These are phyloP conservation scores for Chondrus crispus DNA, from an alignment of 23 red algal genomes.

Conservation along the genomic window DNA sequence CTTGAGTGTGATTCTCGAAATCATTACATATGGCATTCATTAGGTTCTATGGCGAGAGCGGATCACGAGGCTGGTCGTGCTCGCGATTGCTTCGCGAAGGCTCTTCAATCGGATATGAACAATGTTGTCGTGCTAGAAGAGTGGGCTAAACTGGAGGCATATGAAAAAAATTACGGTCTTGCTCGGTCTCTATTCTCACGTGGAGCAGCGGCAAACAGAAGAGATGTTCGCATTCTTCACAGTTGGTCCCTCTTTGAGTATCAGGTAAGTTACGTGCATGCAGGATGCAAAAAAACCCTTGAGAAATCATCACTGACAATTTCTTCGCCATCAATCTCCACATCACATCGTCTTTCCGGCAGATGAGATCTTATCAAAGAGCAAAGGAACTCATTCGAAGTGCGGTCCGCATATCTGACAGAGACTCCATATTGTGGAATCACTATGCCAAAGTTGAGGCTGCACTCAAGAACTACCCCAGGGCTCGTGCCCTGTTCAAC, in stretches of 20 bases:
- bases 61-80: background rate
- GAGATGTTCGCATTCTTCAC: slow-evolving; percentile 4
- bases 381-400: background rate
- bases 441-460: background rate
- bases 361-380: background rate
- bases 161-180: background rate
- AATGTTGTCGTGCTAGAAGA: slow-evolving; percentile 3
- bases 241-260: slow-evolving; percentile 12
- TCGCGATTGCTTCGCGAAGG: background rate
- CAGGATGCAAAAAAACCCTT: too few relatives aligned
- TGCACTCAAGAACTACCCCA: background rate
- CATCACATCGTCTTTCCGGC: background rate
- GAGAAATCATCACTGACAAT: too few relatives aligned
- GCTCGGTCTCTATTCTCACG: background rate
- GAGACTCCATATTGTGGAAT: slow-evolving; percentile 1
- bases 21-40: background rate
- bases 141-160: slow-evolving; percentile 2
- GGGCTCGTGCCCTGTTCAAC: slow-evolving; percentile 8
- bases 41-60: background rate
- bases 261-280: background rate
- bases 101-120: background rate
- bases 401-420: background rate
- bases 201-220: background rate
- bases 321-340: too few relatives aligned
- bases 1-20: background rate